Base-by-base conservation (phyloP, 768 basidiomycete species). In the Amanita pallidorosea region DNA sequence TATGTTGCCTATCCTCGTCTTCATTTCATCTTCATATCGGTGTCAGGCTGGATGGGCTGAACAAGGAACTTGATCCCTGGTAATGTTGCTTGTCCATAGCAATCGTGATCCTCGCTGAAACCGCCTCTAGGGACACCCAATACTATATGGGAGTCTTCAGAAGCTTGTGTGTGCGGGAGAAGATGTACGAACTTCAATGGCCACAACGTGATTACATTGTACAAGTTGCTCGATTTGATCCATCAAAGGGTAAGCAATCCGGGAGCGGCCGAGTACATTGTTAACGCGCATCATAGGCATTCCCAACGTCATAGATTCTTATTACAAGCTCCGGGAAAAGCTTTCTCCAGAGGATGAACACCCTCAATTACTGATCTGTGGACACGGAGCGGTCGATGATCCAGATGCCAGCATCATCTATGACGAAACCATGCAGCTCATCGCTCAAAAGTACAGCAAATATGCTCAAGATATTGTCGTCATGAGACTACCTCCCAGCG, bases 181-280 rank as follows among this genome's bases (percentile, higher is more conserved):
- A 83, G 70, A 90, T 88, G 87, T 59, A 69, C 57, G 83, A 86
- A 61, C 76, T 91, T 41, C 64, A 73, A 38, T 91, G 88, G 88
- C 88, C 88, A 33, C 63, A 65, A 23, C 83, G 92, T 46, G 85
- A 91, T 8, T 96, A 96, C 67, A 66, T 96, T 57, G 75, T 92
- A 27, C 94, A 97, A 64, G 70, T 97, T 53, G 93, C 93, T n/a
- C 84, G 92, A 25, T 97, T 96, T 67, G 93, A 96, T 65, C 93
- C 91, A 47, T 74, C 85, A 18, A 76, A 74, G 57, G 72, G 70
- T 69, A 25, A 43, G 60, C 42, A 27, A 27, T n/a, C 8, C n/a
- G 6, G 20, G 33, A 23, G 27, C 5, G 17, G 1, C 33, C 7
- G 23, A 12, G 12, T 7, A n/a, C 9, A 11, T 29, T 7, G 25